These are phyloP conservation scores for Puccinia hordei DNA, from an alignment of 1,284 basidiomycete genomes.

Conservation along the genomic window DNA sequence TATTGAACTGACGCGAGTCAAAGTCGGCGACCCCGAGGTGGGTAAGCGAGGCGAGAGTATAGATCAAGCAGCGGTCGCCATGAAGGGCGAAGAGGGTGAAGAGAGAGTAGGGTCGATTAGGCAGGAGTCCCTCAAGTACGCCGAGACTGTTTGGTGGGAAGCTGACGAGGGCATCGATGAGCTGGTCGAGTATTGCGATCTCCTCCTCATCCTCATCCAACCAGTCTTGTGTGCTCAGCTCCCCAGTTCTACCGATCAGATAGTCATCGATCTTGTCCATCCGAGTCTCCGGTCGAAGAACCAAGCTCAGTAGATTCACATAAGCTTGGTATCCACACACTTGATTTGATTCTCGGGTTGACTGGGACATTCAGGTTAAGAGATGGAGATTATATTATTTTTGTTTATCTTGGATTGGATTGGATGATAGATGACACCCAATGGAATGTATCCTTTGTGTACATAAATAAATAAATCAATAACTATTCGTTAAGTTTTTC, in stretches of 20 bases:
- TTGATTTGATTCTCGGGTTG: no score
- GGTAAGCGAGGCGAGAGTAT: neutral
- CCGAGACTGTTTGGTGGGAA: neutral
- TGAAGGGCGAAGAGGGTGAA: conserved; percentile 23
- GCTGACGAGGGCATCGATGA: neutral
- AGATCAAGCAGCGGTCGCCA: neutral
- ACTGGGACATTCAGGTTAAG: no score
- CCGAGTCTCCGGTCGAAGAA: neutral
- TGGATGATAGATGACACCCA: no score
- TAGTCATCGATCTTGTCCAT: conserved; percentile 12
- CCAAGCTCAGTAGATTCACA: neutral
- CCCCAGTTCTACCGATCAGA: neutral
- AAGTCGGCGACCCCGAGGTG: neutral
- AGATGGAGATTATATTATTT: no score
- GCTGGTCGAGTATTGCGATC: neutral
- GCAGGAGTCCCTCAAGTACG: neutral
- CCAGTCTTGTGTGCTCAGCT: neutral
- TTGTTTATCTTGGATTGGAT: no score
- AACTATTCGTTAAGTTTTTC: no score
- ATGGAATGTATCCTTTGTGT: no score
- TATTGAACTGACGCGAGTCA: neutral
- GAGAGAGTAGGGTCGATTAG: neutral
- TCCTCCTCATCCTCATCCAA: neutral
- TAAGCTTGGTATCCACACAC: neutral
- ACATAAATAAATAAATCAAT: no score